Evolutionary conservation across 2,329 filamentous ascomycete species (phyloP).

Genomic region (Fusarium protoensiforme): DNA sequence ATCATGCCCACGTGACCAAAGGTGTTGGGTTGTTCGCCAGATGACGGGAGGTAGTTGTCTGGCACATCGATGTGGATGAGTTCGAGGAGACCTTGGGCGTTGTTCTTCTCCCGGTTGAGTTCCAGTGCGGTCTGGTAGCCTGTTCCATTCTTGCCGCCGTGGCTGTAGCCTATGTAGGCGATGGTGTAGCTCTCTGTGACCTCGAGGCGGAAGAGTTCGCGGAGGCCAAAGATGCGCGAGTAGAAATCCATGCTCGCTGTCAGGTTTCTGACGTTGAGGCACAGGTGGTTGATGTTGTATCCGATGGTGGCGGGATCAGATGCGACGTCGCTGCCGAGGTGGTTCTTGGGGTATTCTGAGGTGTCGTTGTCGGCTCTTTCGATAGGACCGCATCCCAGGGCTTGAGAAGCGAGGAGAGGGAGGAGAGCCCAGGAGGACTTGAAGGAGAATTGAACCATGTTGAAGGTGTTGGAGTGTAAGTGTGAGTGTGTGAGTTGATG

Average conservation of each 20-base stretch:
- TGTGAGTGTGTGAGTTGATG: not conserved
- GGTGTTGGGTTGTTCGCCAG: slow-evolving; percentile 41
- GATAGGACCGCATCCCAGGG: not conserved
- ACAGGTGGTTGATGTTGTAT: slow-evolving; percentile 51
- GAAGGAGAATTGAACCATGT: not conserved
- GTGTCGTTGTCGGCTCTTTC: not conserved
- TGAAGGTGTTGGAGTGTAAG: not conserved
- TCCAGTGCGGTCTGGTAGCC: slow-evolving; percentile 50
- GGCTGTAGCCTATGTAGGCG: slow-evolving; percentile 50
- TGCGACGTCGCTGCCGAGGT: slow-evolving; percentile 34
- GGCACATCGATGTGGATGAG: slow-evolving; percentile 41
- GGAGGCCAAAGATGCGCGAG: slow-evolving; percentile 47
- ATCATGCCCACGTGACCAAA: slow-evolving; percentile 51
- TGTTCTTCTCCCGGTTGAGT: slow-evolving; percentile 49
- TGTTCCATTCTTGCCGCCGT: slow-evolving; percentile 51
- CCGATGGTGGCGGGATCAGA: slow-evolving; percentile 46
- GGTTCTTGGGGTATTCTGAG: slow-evolving; percentile 1
- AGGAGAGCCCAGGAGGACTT: not conserved
- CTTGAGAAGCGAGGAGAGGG: not conserved
- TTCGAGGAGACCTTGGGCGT: slow-evolving; percentile 47
- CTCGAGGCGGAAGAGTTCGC: slow-evolving; percentile 47
- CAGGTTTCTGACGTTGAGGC: slow-evolving; percentile 45
- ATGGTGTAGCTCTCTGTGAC: slow-evolving; percentile 44
- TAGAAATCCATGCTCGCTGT: slow-evolving; percentile 48
- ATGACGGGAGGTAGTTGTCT: slow-evolving; percentile 29